Evolutionary conservation across 208 protist species (phyloP).

Genomic region (Leishmania turanica): DNA sequence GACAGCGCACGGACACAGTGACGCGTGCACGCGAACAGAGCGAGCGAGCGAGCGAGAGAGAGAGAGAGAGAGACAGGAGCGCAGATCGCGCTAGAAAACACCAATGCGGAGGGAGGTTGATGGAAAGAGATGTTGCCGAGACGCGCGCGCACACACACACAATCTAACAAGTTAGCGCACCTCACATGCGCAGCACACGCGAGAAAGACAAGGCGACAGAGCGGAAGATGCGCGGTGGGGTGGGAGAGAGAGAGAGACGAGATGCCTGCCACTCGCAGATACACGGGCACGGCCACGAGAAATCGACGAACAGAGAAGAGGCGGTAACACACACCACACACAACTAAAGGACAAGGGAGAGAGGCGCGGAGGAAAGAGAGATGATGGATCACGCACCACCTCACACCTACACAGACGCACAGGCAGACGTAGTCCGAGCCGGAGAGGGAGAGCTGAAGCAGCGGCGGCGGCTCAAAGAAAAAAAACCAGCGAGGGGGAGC

Average conservation of each 20-base stretch:
- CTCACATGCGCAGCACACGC: background rate
- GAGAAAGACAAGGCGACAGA: background rate
- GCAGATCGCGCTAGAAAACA: background rate
- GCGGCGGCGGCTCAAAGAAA: too few species aligned
- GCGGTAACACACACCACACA: background rate
- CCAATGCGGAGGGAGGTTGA: background rate
- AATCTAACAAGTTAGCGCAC: background rate
- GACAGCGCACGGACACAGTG: background rate
- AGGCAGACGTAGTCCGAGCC: background rate
- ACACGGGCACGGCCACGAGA: background rate
- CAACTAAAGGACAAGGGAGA: background rate
- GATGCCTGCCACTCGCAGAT: background rate
- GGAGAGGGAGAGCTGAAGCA: too few species aligned
- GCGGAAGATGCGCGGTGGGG: background rate
- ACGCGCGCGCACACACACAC: background rate
- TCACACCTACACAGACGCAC: background rate
- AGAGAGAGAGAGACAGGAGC: background rate
- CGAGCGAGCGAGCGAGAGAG: background rate
- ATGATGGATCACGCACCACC: background rate
- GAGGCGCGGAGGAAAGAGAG: background rate
- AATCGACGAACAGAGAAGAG: background rate
- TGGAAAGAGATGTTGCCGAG: background rate
- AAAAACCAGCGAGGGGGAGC: background rate
- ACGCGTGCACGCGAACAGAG: background rate
- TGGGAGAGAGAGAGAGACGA: slow-evolving; percentile 1